phyloP scores from a whole-genome alignment of 768 basidiomycete species.

The Amylocystis lapponica region DNA sequence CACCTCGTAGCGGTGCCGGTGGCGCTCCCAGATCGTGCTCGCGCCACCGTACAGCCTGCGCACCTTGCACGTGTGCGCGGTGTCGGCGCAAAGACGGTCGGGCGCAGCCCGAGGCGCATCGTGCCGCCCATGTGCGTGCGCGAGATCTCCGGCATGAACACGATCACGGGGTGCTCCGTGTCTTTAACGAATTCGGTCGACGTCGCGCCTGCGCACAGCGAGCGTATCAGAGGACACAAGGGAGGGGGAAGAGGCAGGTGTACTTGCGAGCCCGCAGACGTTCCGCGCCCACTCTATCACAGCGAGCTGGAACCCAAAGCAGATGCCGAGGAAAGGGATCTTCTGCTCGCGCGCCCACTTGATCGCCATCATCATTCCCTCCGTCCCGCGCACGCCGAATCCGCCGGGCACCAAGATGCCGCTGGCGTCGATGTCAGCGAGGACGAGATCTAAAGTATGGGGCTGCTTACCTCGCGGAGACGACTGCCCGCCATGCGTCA shows the following conservation, averaged over 20 bases:
- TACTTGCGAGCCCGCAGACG: conserved; percentile 67
- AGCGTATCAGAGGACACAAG: conserved; percentile 1
- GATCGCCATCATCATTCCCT: conserved; percentile 98
- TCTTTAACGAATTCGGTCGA: conserved; percentile 75
- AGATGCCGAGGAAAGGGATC: conserved; percentile 93
- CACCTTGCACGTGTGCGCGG: conserved; percentile 64
- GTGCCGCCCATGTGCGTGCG: conserved; percentile 98
- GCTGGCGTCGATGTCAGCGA: conserved; percentile 33
- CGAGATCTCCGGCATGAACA: conserved; percentile 99
- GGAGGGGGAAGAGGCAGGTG: conserved; percentile 3
- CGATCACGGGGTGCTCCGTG: conserved; percentile 65
- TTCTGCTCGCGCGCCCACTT: conserved; percentile 96
- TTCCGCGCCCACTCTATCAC: conserved; percentile 93
- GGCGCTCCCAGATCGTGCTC: conserved; percentile 89
- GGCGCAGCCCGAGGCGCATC: conserved; percentile 98
- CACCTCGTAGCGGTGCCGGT: conserved; percentile 94
- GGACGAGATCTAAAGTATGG: neutral
- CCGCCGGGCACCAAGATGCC: conserved; percentile 98
- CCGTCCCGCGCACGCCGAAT: conserved; percentile 88
- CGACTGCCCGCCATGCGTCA: conserved; percentile 91
- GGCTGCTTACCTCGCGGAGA: conserved; percentile 73
- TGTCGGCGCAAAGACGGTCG: conserved; percentile 79
- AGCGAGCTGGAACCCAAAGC: conserved; percentile 95
- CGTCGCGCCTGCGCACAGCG: conserved; percentile 59
- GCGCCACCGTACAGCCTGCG: conserved; percentile 81